phyloP scores from a whole-genome alignment of 2,329 filamentous ascomycete genomes.

The Aspergillus sp. region DNA sequence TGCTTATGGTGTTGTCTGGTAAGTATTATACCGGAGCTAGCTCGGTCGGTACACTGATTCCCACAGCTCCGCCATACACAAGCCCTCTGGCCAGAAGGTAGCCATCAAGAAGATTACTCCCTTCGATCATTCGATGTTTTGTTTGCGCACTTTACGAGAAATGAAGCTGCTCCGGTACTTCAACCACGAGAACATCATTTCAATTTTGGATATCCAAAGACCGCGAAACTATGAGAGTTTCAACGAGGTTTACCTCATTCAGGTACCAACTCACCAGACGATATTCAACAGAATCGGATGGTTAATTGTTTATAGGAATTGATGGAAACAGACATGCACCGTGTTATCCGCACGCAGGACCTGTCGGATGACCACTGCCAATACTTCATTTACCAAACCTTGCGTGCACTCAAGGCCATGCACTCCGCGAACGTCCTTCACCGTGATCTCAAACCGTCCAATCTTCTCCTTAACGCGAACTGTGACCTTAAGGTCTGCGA shows the following conservation, averaged over 20 bases:
- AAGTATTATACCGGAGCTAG: conserved; percentile 39
- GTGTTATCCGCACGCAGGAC: conserved; percentile 97
- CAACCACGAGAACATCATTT: conserved; percentile 99
- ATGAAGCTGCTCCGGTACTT: conserved; percentile 99
- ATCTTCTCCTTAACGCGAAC: conserved; percentile 94
- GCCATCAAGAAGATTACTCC: conserved; percentile 99
- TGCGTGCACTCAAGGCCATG: conserved; percentile 97
- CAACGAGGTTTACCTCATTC: conserved; percentile 97
- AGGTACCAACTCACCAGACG: conserved; percentile 57
- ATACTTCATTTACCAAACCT: conserved; percentile 99
- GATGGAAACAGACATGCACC: conserved; percentile 99
- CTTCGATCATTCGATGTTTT: conserved; percentile 99
- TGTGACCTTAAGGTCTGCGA: conserved; percentile 99
- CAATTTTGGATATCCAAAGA: conserved; percentile 98
- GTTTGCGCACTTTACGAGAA: conserved; percentile 89
- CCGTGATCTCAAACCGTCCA: conserved; percentile 95
- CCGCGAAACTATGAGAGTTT: conserved; percentile 94
- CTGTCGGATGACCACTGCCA: conserved; percentile 99
- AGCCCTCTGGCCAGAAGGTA: conserved; percentile 96
- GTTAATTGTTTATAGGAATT: conserved; percentile 65
- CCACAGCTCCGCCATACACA: conserved; percentile 87
- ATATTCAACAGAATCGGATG: not conserved
- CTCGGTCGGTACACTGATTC: conserved; percentile 13
- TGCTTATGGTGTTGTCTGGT: conserved; percentile 98
- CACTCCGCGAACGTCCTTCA: conserved; percentile 98